phyloP scores from a whole-genome alignment of 345 rosid genomes.

The Lepidium sativum region DNA sequence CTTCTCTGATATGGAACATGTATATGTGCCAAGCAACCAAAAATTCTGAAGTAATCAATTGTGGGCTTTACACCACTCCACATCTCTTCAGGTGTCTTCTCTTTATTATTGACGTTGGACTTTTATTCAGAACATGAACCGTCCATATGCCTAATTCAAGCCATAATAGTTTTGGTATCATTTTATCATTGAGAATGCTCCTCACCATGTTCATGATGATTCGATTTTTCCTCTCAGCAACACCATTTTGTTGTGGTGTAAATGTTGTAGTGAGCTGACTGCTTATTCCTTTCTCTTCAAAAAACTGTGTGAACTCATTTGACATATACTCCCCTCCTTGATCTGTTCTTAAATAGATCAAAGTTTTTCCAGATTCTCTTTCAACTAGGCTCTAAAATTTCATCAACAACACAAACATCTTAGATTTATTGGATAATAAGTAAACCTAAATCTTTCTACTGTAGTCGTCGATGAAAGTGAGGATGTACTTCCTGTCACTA shows the following conservation, averaged over 20 bases:
- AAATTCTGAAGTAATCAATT: not conserved
- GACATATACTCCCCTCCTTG: not conserved
- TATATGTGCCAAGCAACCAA: not conserved
- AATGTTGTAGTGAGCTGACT: not conserved
- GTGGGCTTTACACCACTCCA: not conserved
- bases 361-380: not conserved
- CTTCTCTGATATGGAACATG: not conserved
- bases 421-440: too few species aligned
- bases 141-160: not conserved
- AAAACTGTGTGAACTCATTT: not conserved
- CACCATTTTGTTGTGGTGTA: not conserved
- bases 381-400: too few species aligned
- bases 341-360: not conserved
- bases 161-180: not conserved
- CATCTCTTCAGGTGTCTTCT: not conserved
- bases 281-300: not conserved
- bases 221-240: not conserved
- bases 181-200: not conserved
- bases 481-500: not conserved
- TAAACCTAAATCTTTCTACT: too few species aligned
- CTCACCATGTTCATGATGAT: not conserved
- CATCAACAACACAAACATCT: too few species aligned
- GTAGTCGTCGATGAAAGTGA: not conserved
- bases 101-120: not conserved
- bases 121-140: not conserved